Percentiles rank a stretch among this genome's conserved stretches.
These are phyloP conservation scores for Gilbertella persicaria DNA, from an alignment of 371 early-diverging fungal genomes.

Conservation along the genomic window DNA sequence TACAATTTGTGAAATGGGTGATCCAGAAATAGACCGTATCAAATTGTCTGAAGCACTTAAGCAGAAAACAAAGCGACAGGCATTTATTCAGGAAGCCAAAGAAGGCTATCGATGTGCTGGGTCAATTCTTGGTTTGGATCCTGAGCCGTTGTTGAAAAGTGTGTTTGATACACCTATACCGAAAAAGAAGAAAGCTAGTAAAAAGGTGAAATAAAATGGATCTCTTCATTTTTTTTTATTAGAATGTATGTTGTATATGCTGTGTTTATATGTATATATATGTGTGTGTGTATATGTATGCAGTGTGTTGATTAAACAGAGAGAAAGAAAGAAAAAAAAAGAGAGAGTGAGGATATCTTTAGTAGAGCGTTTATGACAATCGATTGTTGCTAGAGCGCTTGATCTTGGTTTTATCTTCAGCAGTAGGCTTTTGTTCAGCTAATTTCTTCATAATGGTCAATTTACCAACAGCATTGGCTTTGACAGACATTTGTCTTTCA, in stretches of 20 bases:
- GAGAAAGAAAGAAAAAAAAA: background rate
- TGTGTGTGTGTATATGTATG: too few species aligned
- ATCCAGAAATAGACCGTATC: slow-evolving; percentile 29
- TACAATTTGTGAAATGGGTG: slow-evolving; percentile 35
- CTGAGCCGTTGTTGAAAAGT: slow-evolving; percentile 17
- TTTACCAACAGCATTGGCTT: slow-evolving; percentile 72
- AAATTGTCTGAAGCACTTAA: slow-evolving; percentile 31
- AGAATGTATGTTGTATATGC: background rate
- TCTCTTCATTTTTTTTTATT: background rate
- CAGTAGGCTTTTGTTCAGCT: slow-evolving; percentile 46
- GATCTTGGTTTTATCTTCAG: slow-evolving; percentile 30
- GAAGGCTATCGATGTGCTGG: slow-evolving; percentile 43
- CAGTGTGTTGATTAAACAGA: too few species aligned
- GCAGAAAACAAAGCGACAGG: slow-evolving; percentile 24
- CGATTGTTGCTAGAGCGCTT: slow-evolving; percentile 20
- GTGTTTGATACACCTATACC: slow-evolving; percentile 10
- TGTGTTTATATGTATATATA: too few species aligned
- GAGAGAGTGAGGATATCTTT: background rate
- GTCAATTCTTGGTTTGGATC: slow-evolving; percentile 26
- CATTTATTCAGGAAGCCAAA: slow-evolving; percentile 37
- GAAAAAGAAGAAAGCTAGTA: background rate
- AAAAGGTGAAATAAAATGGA: background rate
- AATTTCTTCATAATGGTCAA: slow-evolving; percentile 68
- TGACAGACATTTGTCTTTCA: slow-evolving; percentile 67
- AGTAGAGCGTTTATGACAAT: slow-evolving; percentile 1